These are phyloP conservation scores for Discostella stelligera DNA, from an alignment of 352 stramenopile species.

Conservation along the genomic window DNA sequence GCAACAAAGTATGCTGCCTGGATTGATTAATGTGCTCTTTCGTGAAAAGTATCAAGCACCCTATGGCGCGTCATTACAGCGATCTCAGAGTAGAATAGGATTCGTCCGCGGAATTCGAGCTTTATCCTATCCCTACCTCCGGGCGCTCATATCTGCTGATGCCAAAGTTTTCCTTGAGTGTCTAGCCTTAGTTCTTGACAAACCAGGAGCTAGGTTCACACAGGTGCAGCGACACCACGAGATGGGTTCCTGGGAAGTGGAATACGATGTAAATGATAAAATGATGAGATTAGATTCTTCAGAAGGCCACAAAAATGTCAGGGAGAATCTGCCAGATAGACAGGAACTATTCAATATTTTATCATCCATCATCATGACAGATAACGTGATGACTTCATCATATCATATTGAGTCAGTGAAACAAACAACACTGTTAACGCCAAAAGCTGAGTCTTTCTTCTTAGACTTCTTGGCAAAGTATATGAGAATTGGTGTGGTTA, in stretches of 20 bases:
- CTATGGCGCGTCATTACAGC: constrained; percentile 3
- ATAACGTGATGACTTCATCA: constrained; percentile 21
- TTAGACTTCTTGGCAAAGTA: constrained; percentile 54
- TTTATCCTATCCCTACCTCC: constrained; percentile 85
- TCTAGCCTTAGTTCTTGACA: constrained; percentile 81
- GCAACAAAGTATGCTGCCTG: constrained; percentile 60
- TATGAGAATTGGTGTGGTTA: constrained; percentile 28
- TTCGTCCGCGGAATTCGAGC: constrained; percentile 42
- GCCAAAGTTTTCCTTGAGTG: constrained; percentile 87
- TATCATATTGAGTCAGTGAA: constrained; percentile 35
- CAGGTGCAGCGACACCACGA: constrained; percentile 23
- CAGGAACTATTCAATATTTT: constrained; percentile 65
- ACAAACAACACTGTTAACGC: constrained; percentile 26
- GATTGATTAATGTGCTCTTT: constrained; percentile 88
- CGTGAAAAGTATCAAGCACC: constrained; percentile 64
- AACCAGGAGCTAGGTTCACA: constrained; percentile 43
- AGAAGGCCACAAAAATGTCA: constrained; percentile 16
- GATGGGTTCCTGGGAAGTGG: constrained; percentile 52
- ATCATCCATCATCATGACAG: constrained; percentile 57
- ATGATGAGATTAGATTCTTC: neutral
- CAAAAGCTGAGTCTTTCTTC: constrained; percentile 34
- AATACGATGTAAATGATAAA: constrained; percentile 31
- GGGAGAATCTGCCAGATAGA: constrained; percentile 42
- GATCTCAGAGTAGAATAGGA: constrained; percentile 40
- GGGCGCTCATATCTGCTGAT: constrained; percentile 88